Evolutionary conservation across 169 alveolate species (phyloP).

Genomic region (Plasmodium vivax): DNA sequence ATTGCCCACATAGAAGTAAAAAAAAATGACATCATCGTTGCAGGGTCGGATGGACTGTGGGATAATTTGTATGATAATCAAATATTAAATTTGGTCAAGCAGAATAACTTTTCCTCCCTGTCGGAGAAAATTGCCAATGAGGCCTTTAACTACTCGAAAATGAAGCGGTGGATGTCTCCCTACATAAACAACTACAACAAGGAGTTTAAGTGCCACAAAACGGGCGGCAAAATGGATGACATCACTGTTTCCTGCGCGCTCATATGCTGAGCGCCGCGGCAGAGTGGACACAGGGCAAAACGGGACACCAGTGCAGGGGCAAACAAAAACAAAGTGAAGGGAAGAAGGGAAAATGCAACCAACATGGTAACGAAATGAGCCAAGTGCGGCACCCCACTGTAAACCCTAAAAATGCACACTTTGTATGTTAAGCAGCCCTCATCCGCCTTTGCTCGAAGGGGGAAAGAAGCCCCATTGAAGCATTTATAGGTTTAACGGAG

Average conservation of each 20-base stretch:
- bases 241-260: constrained; percentile 60
- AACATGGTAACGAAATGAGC: neutral
- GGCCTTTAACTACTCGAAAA: constrained; percentile 40
- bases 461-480: neutral
- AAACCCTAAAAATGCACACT: neutral
- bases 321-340: neutral
- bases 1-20: constrained; percentile 27
- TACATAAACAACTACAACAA: constrained; percentile 37
- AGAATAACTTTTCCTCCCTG: constrained; percentile 10
- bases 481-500: neutral
- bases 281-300: neutral
- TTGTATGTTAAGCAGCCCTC: neutral
- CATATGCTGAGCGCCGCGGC: neutral
- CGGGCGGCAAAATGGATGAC: constrained; percentile 40
- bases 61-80: constrained; percentile 30
- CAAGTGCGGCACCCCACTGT: neutral
- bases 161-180: constrained; percentile 59
- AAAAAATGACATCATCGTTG: constrained; percentile 48
- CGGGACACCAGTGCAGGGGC: neutral
- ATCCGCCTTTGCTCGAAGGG: neutral
- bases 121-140: constrained; percentile 55
- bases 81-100: constrained; percentile 27
- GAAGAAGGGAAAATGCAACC: neutral
- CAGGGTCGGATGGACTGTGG: constrained; percentile 52
- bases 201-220: constrained; percentile 17